Base-by-base conservation (phyloP, 495 filamentous ascomycete species). In the Wilcoxina mikolae region DNA sequence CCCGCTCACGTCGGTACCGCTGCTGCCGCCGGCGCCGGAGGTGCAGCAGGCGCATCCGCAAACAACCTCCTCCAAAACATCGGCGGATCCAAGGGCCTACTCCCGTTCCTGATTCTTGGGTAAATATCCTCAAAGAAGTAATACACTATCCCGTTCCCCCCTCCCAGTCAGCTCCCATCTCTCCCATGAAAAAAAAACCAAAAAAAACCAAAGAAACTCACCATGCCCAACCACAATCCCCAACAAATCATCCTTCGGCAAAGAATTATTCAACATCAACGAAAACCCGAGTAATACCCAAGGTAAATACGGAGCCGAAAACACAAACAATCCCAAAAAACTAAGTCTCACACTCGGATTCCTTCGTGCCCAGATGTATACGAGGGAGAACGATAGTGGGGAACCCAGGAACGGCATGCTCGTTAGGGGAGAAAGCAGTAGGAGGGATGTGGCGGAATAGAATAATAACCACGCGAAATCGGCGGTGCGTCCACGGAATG, bases 41-140 rank as follows among this genome's bases (percentile, higher is more conserved):
- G 48, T 17, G 47, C n/a, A n/a, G n/a, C n/a, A n/a, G n/a, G 17
- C 15, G 55, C 17, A 27, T 51, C 44, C 23, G 54, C 89, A 68
- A 94, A 95, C 22, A 98, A 60, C 11, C 89, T 76, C 22, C 84
- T 75, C 93, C 93, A 98, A 81, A 86, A 94, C 65, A 71, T 70
- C 1, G 91, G 91, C 42, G 93, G 88, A 65, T 96, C 93, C 46
- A 98, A 72, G 4, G 91, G 91, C 43, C 85, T 76, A 42, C 83
- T 82, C 25, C 87, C 89, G 57, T 80, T 78, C 67, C 95, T 84
- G 44, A 95, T 75, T 25, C 86, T 81, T 4, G 91, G 91, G 67
- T 95, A 98, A 15, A 98, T 87, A 64, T 98, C 91, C 47, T 80
- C 84, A 71, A 96, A 96, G 72, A 94, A 98, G 67, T 96, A 98